Percentiles rank a stretch among this genome's conserved stretches.
Evolutionary conservation across 805 yeast species (phyloP).

Genomic region (Yamadazyma ubonensis): DNA sequence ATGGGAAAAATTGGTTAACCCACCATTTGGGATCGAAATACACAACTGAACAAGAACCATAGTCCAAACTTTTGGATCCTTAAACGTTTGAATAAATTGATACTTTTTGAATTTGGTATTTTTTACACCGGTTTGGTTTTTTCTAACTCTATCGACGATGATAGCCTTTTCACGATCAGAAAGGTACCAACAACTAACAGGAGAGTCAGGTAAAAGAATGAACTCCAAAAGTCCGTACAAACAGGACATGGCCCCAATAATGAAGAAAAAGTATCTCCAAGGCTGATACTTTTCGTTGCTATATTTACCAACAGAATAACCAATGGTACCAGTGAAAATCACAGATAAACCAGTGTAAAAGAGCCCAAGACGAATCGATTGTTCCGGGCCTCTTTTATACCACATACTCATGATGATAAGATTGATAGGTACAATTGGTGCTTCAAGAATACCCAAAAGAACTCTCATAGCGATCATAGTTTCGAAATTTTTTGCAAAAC

Average conservation of each 20-base stretch:
- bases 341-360: conserved; percentile 33
- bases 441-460: conserved; percentile 39
- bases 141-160: conserved; percentile 30
- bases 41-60: conserved; percentile 27
- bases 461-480: conserved; percentile 37
- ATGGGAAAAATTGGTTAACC: conserved; percentile 32
- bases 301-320: conserved; percentile 50
- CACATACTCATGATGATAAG: conserved; percentile 33
- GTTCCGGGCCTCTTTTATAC: conserved; percentile 33
- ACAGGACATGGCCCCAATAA: conserved; percentile 55
- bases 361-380: conserved; percentile 34
- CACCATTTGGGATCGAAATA: conserved; percentile 34
- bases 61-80: conserved; percentile 34
- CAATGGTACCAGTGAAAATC: conserved; percentile 43
- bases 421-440: conserved; percentile 35
- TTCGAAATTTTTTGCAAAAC: conserved; percentile 46
- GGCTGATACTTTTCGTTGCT: conserved; percentile 42
- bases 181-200: conserved; percentile 35
- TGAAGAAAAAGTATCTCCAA: conserved; percentile 62
- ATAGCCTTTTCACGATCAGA: conserved; percentile 31
- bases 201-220: conserved; percentile 41
- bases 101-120: conserved; percentile 33
- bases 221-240: conserved; percentile 47
- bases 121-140: conserved; percentile 42
- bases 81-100: conserved; percentile 36